Conservation (phyloP, 257 asterid species). For the Solanum chilense region DNA sequence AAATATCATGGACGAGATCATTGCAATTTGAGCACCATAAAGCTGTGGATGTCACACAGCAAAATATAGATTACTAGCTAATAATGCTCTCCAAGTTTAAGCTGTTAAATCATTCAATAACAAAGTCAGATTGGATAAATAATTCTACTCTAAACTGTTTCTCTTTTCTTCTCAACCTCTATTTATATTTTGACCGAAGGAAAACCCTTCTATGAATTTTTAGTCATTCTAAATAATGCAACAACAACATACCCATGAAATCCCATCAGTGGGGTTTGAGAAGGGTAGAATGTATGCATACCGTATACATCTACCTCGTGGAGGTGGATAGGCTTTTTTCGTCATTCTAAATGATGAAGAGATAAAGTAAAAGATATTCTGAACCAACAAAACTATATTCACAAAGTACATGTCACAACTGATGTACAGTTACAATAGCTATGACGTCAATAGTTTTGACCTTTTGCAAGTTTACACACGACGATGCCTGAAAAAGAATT, state of each 20-base stretch:
- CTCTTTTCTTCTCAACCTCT: background rate
- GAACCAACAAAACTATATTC: background rate
- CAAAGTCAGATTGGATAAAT: background rate
- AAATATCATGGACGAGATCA: background rate
- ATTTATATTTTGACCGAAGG: background rate
- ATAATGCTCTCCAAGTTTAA: background rate
- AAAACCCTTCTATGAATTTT: background rate
- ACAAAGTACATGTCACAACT: background rate
- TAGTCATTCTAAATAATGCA: background rate
- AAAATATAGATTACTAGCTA: background rate
- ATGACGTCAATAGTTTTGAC: background rate
- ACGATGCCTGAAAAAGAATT: background rate
- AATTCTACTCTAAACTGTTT: background rate
- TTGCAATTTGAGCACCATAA: background rate
- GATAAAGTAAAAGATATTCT: background rate
- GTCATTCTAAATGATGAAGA: background rate
- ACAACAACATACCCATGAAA: background rate
- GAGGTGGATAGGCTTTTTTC: background rate
- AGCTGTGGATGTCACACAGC: background rate
- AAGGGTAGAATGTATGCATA: background rate
- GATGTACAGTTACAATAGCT: background rate
- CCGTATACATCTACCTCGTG: background rate
- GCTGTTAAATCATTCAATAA: background rate
- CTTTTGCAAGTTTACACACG: background rate
- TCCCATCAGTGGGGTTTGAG: background rate